These are phyloP conservation scores for Powellomyces hirtus DNA, from an alignment of 192 early-diverging fungal species.

Conservation along the genomic window DNA sequence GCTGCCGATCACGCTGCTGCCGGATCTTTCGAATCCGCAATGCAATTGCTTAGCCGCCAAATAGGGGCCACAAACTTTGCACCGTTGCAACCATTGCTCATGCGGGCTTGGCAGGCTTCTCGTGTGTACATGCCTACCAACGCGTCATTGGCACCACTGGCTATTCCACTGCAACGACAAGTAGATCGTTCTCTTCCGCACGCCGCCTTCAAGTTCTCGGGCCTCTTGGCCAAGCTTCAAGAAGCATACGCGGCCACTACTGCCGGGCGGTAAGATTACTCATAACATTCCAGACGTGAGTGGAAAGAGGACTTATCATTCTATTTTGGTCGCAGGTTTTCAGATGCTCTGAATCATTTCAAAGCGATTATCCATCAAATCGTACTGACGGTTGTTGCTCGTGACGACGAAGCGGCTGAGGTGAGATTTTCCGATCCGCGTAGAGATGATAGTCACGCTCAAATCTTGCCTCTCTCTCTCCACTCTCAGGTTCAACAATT, in stretches of 20 bases:
- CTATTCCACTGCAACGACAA: conserved; percentile 67
- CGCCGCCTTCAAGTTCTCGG: conserved; percentile 54
- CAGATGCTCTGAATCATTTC: conserved; percentile 74
- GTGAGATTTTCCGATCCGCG: too few species aligned
- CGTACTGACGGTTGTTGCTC: conserved; percentile 69
- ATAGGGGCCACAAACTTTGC: conserved; percentile 91
- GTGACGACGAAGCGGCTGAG: conserved; percentile 75
- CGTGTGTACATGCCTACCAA: conserved; percentile 63
- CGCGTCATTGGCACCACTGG: conserved; percentile 59
- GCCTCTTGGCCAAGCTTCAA: conserved; percentile 70
- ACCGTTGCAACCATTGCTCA: conserved; percentile 83
- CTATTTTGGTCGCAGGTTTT: conserved; percentile 45
- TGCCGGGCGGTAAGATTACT: conserved; percentile 57
- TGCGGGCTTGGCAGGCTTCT: conserved; percentile 79
- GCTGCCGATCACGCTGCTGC: conserved; percentile 94
- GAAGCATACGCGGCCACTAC: conserved; percentile 82
- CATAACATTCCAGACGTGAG: too few species aligned
- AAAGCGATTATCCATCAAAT: conserved; percentile 73
- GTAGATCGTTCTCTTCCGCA: conserved; percentile 54
- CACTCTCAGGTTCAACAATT: conserved; percentile 54
- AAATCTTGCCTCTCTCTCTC: not conserved
- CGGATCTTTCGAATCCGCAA: conserved; percentile 91
- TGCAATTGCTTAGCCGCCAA: conserved; percentile 90
- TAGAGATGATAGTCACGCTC: too few species aligned
- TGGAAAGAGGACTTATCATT: not conserved